Evolutionary conservation across 345 rosid genomes (phyloP).

Genomic region (Moringa oleifera): DNA sequence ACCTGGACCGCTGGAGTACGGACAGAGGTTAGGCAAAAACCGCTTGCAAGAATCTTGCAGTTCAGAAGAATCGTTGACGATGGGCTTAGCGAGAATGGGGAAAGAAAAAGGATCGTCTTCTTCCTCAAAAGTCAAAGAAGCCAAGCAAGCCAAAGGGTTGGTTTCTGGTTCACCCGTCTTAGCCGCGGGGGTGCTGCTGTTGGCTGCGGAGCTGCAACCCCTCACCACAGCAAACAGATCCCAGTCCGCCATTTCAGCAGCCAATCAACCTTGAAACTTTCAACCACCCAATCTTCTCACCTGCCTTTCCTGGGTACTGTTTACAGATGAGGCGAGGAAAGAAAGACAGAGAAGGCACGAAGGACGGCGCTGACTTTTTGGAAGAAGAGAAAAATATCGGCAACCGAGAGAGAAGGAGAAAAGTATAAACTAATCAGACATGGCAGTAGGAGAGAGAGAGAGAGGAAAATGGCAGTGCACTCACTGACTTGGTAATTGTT

Average conservation of each 20-base stretch:
- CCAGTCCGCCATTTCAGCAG: slow-evolving; percentile 45
- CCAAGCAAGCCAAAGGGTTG: slow-evolving; percentile 30
- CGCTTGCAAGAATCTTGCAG: slow-evolving; percentile 51
- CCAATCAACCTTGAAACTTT: slow-evolving; percentile 21
- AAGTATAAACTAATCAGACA: neutral
- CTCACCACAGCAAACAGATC: slow-evolving; percentile 79
- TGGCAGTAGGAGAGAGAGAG: slow-evolving; percentile 35
- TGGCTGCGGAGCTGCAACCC: slow-evolving; percentile 42
- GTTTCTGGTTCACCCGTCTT: slow-evolving; percentile 10
- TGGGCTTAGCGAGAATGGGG: slow-evolving; percentile 20
- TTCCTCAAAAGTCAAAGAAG: slow-evolving; percentile 32
- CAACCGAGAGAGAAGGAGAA: neutral
- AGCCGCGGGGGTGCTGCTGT: slow-evolving; percentile 1
- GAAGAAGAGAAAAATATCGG: slow-evolving; percentile 2
- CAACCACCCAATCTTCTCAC: slow-evolving; percentile 6
- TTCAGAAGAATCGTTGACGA: slow-evolving; percentile 26
- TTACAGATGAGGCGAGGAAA: slow-evolving; percentile 16
- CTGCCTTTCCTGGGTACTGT: neutral
- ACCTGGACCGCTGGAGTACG: slow-evolving; percentile 7
- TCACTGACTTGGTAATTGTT: slow-evolving; percentile 39
- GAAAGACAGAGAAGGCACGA: slow-evolving; percentile 27
- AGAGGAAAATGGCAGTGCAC: slow-evolving; percentile 30
- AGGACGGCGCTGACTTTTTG: slow-evolving; percentile 82
- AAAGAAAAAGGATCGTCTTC: slow-evolving; percentile 32
- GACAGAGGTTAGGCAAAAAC: too few relatives aligned